A percentile compares a stretch with the other conserved stretches of the same genome.
These are phyloP conservation scores for Reutealis trisperma DNA, from an alignment of 345 rosid species.

Conservation along the genomic window DNA sequence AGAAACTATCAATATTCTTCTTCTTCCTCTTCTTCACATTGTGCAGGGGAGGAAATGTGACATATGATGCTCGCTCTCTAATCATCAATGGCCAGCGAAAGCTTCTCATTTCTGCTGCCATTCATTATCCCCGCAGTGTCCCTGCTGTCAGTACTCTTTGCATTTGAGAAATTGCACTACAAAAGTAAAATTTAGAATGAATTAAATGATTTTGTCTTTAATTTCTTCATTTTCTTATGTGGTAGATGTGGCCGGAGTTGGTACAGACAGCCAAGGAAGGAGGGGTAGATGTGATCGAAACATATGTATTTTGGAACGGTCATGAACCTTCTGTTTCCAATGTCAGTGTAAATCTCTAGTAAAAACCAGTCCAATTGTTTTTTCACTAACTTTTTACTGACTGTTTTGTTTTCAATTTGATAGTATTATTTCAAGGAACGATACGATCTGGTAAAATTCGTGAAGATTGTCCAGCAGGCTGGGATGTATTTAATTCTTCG, in stretches of 20 bases:
- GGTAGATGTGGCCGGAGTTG: conserved; percentile 90
- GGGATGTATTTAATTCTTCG: conserved; percentile 89
- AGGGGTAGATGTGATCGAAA: conserved; percentile 73
- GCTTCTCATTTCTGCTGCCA: conserved; percentile 71
- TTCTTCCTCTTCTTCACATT: conserved; percentile 18
- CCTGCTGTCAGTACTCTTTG: conserved; percentile 48
- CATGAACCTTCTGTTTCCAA: conserved; percentile 77
- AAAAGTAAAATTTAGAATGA: too few relatives aligned
- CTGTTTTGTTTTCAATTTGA: conserved; percentile 4
- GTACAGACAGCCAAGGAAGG: conserved; percentile 89
- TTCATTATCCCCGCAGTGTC: conserved; percentile 77
- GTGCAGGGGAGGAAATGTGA: conserved; percentile 44
- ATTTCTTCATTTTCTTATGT: neutral
- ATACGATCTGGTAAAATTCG: conserved; percentile 85
- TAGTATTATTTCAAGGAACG: conserved; percentile 83
- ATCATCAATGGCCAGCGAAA: conserved; percentile 56
- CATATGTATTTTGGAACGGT: conserved; percentile 96
- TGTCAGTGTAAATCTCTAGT: conserved; percentile 35
- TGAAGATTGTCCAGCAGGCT: conserved; percentile 79
- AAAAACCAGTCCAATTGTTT: neutral
- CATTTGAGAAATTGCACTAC: neutral
- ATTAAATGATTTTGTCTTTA: too few relatives aligned
- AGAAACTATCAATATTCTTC: neutral
- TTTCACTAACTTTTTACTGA: neutral
- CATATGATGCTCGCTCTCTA: conserved; percentile 61